A percentile compares a stretch with the other conserved stretches of the same genome.
Conservation (phyloP, 2,329 filamentous ascomycete genomes). For the Hypoxylon sp. region DNA sequence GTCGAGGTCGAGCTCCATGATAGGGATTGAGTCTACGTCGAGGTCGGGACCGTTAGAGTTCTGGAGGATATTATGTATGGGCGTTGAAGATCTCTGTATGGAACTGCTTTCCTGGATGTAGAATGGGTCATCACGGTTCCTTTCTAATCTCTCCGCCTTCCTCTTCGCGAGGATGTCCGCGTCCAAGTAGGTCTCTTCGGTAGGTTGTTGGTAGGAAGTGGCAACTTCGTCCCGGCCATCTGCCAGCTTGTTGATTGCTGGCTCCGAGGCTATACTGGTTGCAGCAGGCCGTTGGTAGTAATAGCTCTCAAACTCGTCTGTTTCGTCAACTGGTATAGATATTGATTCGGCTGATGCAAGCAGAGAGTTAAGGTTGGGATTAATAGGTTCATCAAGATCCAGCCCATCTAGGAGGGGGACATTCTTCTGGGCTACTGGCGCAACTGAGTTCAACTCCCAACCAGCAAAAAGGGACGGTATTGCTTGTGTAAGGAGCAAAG, state of each 20-base stretch:
- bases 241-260: constrained; percentile 68
- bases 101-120: constrained; percentile 78
- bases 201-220: constrained; percentile 72
- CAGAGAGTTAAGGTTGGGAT: constrained; percentile 77
- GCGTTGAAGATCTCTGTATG: constrained; percentile 76
- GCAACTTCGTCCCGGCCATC: constrained; percentile 62
- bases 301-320: constrained; percentile 77
- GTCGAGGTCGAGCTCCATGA: constrained; percentile 90
- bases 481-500: constrained; percentile 88
- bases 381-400: constrained; percentile 86
- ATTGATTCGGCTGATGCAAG: constrained; percentile 72
- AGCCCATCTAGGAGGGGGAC: constrained; percentile 84
- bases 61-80: constrained; percentile 82
- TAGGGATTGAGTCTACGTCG: constrained; percentile 94
- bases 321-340: constrained; percentile 65
- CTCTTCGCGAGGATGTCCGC: constrained; percentile 80
- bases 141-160: constrained; percentile 82
- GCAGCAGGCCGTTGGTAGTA: constrained; percentile 71
- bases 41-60: constrained; percentile 82
- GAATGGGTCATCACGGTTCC: constrained; percentile 94
- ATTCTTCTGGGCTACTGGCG: constrained; percentile 83
- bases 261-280: constrained; percentile 67
- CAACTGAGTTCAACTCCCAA: constrained; percentile 92
- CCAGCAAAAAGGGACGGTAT: constrained; percentile 90
- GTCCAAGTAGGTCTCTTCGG: constrained; percentile 77